Conservation (phyloP, 1,284 basidiomycete species). For the Ceratobasidium sp. region DNA sequence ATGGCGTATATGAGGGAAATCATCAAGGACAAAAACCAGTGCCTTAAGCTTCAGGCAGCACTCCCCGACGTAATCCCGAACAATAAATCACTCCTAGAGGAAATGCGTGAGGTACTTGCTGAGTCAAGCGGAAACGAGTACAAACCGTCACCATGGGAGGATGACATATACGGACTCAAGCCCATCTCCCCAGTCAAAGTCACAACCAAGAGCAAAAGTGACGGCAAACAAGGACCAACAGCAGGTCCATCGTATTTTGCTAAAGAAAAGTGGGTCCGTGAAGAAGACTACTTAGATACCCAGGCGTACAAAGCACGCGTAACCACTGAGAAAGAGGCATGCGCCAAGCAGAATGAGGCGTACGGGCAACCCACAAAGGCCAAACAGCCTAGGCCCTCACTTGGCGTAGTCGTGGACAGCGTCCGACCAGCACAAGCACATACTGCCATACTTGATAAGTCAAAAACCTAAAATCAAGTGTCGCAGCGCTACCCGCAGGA, state of each 20-base stretch:
- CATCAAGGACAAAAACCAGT: background rate
- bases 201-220: too few species aligned
- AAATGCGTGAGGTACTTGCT: background rate
- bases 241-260: background rate
- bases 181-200: too few species aligned
- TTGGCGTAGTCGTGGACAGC: background rate
- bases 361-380: too few species aligned
- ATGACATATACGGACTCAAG: background rate
- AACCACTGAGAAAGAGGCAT: too few species aligned
- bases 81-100: background rate
- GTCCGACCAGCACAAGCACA: background rate
- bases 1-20: background rate
- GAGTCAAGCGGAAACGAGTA: background rate
- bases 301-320: background rate
- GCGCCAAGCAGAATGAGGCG: background rate
- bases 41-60: background rate
- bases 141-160: background rate
- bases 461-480: background rate
- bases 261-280: conserved; percentile 5
- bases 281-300: background rate
- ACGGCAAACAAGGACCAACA: background rate
- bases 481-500: background rate
- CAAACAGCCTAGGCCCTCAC: background rate
- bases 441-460: background rate
- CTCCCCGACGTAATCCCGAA: background rate